Evolutionary conservation across 768 basidiomycete genomes (phyloP).

Genomic region (Boletus rubescentipes): DNA sequence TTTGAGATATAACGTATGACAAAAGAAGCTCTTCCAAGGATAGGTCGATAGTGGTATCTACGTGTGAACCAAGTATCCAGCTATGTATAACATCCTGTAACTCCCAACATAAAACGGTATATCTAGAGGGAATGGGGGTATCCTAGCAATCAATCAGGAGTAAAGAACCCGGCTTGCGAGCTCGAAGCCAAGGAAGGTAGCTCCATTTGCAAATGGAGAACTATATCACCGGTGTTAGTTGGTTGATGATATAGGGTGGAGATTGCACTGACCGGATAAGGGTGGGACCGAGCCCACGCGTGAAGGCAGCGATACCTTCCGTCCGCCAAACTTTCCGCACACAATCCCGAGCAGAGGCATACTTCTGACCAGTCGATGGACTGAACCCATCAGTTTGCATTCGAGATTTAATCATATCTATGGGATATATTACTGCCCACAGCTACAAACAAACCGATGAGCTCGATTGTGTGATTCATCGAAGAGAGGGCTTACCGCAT

Average conservation of each 20-base stretch:
- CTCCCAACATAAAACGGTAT: not conserved
- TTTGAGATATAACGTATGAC: not conserved
- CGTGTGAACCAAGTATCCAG: not conserved
- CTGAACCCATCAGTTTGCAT: constrained; percentile 94
- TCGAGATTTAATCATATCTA: constrained; percentile 94
- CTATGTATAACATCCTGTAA: not conserved
- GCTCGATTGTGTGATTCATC: not conserved
- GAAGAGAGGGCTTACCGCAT: constrained; percentile 59
- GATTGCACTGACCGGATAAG: constrained; percentile 71
- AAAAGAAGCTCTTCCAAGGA: not conserved
- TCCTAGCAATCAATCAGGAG: constrained; percentile 18
- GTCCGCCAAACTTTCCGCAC: constrained; percentile 78
- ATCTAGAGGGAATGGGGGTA: not conserved
- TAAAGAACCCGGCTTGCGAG: constrained; percentile 77
- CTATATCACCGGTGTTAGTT: constrained; percentile 39
- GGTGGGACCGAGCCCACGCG: constrained; percentile 88
- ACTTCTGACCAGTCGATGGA: constrained; percentile 73
- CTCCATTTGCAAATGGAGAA: constrained; percentile 95
- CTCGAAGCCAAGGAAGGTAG: constrained; percentile 96
- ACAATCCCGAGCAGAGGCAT: constrained; percentile 79
- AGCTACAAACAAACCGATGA: constrained; percentile 44
- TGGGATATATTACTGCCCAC: constrained; percentile 92
- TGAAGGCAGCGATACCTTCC: constrained; percentile 86
- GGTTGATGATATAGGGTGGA: constrained; percentile 1
- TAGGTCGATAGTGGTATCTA: constrained; percentile 2